Base-by-base conservation (phyloP, 257 asterid genomes). In the Hygrophila difformis region DNA sequence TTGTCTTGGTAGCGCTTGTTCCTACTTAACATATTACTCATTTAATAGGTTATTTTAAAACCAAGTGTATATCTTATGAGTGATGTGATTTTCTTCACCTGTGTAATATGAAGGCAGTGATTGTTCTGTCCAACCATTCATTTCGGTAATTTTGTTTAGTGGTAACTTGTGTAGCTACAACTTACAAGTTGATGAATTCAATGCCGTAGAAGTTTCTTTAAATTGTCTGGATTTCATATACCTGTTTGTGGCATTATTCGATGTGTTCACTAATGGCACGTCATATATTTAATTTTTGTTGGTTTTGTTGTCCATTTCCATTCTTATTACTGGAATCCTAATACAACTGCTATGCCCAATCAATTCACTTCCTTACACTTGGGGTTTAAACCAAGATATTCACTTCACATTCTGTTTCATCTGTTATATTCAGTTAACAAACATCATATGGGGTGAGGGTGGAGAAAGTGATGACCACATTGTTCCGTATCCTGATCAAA, bases 371-470 rank as follows among this genome's bases (percentile, higher is more conserved):
- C 26, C 20, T 39, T 13, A 35, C 13, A 41, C 47, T 26, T 39
- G 16, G 38, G 42, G n/a, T 40, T 54, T 43, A 5, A 47, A 21
- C 39, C 58, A 49, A 33, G 40, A 48, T 11, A 12, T 48, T 22
- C 5, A 43, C 29, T 6, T 65, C 18, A 59, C 3, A 18, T 45
- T 60, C 17, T 34, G 33, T 18, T 54, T 13, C 24, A 43, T 31
- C 23, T 68, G 23, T 60, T 53, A 23, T 67, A n/a, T 68, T 71
- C 84, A 89, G 97, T 55, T 89, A 57, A 68, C 82, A 39, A 72
- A 82, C 52, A 77, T 84, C 57, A 68, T 79, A 77, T 89, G 96
- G 96, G 94, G 67, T 28, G 87, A 75, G 68, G 71, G 68, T 41
- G 76, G 75, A 41, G 81, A 73, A 68, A 69, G 59, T 51, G 93